phyloP scores from a whole-genome alignment of 345 rosid genomes.

The Combretum micranthum region DNA sequence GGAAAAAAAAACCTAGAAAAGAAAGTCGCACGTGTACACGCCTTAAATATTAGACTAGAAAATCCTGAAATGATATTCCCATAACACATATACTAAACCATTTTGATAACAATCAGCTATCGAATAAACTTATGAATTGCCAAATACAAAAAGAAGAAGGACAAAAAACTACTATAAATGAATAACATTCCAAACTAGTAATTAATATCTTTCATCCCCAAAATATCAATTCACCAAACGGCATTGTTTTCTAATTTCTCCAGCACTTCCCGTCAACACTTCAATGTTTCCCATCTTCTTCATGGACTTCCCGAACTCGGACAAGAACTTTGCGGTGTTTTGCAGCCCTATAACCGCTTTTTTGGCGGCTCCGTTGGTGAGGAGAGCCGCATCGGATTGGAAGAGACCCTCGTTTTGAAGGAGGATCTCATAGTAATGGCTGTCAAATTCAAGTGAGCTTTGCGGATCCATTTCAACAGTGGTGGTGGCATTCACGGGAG shows the following conservation, averaged over 20 bases:
- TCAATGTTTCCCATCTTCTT: slow-evolving; percentile 40
- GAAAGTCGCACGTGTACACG: too few relatives aligned
- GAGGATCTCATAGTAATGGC: slow-evolving; percentile 35
- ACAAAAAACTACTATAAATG: too few relatives aligned
- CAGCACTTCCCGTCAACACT: slow-evolving; percentile 32
- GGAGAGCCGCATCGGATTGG: slow-evolving; percentile 57
- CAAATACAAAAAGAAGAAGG: too few relatives aligned
- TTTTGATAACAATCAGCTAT: too few relatives aligned
- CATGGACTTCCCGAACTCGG: slow-evolving; percentile 54
- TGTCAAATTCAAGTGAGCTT: slow-evolving; percentile 44
- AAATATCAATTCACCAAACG: slow-evolving; percentile 17
- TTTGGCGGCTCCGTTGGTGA: slow-evolving; percentile 24
- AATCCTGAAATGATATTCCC: too few relatives aligned
- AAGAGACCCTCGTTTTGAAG: slow-evolving; percentile 46
- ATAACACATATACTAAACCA: too few relatives aligned
- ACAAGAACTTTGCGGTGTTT: slow-evolving; percentile 26
- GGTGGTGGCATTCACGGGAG: slow-evolving; percentile 25
- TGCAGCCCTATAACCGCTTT: slow-evolving; percentile 21
- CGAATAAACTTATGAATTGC: too few relatives aligned
- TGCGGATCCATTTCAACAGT: slow-evolving; percentile 56
- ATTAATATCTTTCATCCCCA: too few relatives aligned
- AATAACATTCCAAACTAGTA: too few relatives aligned
- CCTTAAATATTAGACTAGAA: too few relatives aligned
- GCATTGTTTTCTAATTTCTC: slow-evolving; percentile 56
- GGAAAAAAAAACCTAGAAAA: too few relatives aligned